A percentile compares a stretch with the other conserved stretches of the same genome.
Conservation (phyloP, 139 green algal species). For the Micractinium conductrix region DNA sequence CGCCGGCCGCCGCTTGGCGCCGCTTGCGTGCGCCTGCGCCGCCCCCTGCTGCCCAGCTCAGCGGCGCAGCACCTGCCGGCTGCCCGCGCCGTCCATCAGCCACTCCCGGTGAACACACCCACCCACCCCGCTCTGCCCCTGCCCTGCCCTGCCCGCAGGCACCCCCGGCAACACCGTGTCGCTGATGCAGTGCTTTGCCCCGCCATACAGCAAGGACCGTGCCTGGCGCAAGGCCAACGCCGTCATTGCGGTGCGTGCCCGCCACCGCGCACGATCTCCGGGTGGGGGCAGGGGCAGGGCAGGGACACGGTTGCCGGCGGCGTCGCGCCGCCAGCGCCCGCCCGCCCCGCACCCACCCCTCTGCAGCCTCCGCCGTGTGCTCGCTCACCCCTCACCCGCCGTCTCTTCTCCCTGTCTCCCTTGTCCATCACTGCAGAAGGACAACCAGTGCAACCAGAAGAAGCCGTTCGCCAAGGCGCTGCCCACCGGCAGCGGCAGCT, state of each 20-base stretch:
- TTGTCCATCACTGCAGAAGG: not conserved
- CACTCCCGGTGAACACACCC: no score
- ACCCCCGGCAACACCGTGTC: constrained; percentile 36
- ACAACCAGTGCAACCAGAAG: constrained; percentile 41
- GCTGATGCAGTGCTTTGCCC: constrained; percentile 36
- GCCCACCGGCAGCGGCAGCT: constrained; percentile 16
- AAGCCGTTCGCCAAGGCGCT: constrained; percentile 20
- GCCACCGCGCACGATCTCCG: not conserved
- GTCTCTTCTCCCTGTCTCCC: not conserved
- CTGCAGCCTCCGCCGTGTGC: not conserved
- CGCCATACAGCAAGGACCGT: constrained; percentile 2
- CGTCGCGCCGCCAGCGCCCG: not conserved
- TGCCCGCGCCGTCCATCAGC: no score
- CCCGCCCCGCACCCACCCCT: not conserved
- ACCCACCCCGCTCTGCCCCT: no score
- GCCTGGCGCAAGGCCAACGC: constrained; percentile 41
- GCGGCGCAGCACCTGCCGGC: no score
- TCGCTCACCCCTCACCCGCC: not conserved
- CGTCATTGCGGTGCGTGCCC: constrained; percentile 24
- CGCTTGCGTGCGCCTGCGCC: no score
- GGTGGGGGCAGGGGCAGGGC: no score
- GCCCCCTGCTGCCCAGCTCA: no score
- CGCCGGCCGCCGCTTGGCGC: no score
- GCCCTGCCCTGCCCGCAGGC: no score
- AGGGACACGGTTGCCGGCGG: no score